Conservation (phyloP, 352 stramenopile genomes). For the Phytophthora syringae region DNA sequence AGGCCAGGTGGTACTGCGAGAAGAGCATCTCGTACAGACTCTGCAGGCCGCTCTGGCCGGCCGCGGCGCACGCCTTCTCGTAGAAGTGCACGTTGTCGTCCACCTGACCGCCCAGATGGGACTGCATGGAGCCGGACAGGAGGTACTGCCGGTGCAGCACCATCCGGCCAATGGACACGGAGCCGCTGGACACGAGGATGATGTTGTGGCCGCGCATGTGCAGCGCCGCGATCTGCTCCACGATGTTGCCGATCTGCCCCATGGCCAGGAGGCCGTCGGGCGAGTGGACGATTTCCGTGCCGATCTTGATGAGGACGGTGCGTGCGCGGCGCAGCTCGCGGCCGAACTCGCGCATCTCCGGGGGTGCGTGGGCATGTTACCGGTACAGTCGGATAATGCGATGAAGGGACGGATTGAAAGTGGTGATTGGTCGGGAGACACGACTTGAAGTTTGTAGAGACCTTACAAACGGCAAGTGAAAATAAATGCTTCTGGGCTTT, state of each 20-base stretch:
- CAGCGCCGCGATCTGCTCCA: constrained; percentile 84
- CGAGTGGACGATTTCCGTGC: constrained; percentile 87
- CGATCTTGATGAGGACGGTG: constrained; percentile 88
- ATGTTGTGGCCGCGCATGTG: constrained; percentile 86
- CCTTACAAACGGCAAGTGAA: not conserved
- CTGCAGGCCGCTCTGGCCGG: constrained; percentile 81
- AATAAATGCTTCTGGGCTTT: no score
- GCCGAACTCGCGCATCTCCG: constrained; percentile 31
- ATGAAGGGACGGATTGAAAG: not conserved
- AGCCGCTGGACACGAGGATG: constrained; percentile 86
- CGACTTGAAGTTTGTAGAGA: not conserved
- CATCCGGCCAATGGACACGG: constrained; percentile 82
- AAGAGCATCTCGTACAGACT: constrained; percentile 90
- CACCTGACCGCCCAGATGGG: constrained; percentile 71
- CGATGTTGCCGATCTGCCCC: constrained; percentile 86
- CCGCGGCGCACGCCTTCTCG: constrained; percentile 73
- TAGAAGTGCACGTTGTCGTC: constrained; percentile 66
- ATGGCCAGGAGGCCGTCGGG: constrained; percentile 77
- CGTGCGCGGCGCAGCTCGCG: constrained; percentile 61
- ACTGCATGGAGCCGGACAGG: constrained; percentile 86
- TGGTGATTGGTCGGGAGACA: not conserved
- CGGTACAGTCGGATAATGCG: no score
- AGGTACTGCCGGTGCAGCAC: constrained; percentile 83
- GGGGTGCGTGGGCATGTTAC: not conserved
- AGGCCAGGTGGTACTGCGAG: constrained; percentile 83